phyloP scores from a whole-genome alignment of 495 filamentous ascomycete species.

The Symbiotaphrina buchneri region DNA sequence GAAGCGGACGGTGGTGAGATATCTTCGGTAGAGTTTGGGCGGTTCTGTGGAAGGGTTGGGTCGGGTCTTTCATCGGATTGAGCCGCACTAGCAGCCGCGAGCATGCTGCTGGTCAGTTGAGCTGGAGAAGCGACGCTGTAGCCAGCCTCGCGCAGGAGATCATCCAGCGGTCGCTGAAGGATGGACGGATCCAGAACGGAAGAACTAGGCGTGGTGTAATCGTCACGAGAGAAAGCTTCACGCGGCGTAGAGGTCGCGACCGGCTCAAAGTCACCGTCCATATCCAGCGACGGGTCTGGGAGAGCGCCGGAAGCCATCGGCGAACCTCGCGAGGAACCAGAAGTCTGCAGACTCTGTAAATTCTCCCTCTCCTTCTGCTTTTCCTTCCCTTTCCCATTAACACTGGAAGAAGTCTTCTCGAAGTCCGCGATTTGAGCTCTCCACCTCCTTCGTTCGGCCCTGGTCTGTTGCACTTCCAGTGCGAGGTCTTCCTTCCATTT shows the following conservation, averaged over 20 bases:
- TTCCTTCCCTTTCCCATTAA: slow-evolving; percentile 1
- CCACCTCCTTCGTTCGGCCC: slow-evolving; percentile 32
- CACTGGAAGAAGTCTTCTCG: too few species aligned
- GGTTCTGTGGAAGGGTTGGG: slow-evolving; percentile 50
- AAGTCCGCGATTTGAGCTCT: slow-evolving; percentile 21
- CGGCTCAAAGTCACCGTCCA: background rate
- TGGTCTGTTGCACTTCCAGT: slow-evolving; percentile 40
- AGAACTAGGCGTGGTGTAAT: background rate
- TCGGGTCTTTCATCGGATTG: slow-evolving; percentile 18
- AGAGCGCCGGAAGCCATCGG: too few species aligned
- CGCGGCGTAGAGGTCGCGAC: background rate
- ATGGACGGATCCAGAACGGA: slow-evolving; percentile 1
- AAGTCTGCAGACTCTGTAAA: too few species aligned
- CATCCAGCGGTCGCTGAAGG: slow-evolving; percentile 1
- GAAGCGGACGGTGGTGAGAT: slow-evolving; percentile 5
- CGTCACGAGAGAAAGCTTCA: too few species aligned
- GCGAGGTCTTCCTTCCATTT: slow-evolving; percentile 56
- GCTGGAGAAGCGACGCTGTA: background rate
- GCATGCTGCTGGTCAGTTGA: too few species aligned
- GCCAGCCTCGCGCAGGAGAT: slow-evolving; percentile 1
- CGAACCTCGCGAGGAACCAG: too few species aligned
- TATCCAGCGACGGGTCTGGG: too few species aligned
- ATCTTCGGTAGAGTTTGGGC: slow-evolving; percentile 22
- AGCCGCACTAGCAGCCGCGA: background rate
- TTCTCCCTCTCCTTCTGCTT: background rate